These are phyloP conservation scores for Dipodascopsis uninucleata DNA, from an alignment of 805 yeast species.

Conservation along the genomic window DNA sequence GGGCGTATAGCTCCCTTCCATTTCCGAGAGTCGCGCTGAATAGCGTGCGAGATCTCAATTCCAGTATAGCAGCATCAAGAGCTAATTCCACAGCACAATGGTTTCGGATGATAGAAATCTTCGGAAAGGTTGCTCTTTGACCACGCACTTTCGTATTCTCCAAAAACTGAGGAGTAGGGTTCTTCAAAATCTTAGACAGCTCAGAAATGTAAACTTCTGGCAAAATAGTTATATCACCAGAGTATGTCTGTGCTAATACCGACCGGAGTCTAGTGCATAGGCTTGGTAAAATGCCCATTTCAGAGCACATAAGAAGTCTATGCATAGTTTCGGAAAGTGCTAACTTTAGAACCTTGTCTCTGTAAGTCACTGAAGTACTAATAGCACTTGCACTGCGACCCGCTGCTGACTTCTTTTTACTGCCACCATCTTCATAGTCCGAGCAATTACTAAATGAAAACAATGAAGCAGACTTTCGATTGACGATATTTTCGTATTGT, in stretches of 20 bases:
- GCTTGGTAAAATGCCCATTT: constrained; percentile 72
- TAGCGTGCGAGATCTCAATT: constrained; percentile 20
- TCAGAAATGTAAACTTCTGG: constrained; percentile 66
- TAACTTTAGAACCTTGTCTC: constrained; percentile 31
- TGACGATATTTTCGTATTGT: neutral
- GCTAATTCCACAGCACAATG: constrained; percentile 89
- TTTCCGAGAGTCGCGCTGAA: constrained; percentile 16
- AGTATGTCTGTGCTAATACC: constrained; percentile 77
- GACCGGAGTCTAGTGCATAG: constrained; percentile 69
- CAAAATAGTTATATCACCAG: constrained; percentile 89
- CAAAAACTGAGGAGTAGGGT: constrained; percentile 78
- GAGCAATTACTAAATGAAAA: constrained; percentile 1
- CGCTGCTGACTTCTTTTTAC: neutral
- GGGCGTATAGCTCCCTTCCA: too few relatives aligned
- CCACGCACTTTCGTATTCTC: constrained; percentile 72
- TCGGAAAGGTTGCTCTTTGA: constrained; percentile 92
- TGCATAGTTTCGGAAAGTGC: constrained; percentile 72
- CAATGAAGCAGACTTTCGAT: neutral
- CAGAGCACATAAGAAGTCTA: constrained; percentile 65
- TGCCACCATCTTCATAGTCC: neutral
- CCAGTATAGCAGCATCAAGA: constrained; percentile 67
- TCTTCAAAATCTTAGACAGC: constrained; percentile 59
- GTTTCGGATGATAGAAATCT: constrained; percentile 75
- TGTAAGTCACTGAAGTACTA: constrained; percentile 7
- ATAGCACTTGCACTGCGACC: constrained; percentile 3